Base-by-base conservation (phyloP, 768 basidiomycete species). In the Rhodosporidiobolus sp. region DNA sequence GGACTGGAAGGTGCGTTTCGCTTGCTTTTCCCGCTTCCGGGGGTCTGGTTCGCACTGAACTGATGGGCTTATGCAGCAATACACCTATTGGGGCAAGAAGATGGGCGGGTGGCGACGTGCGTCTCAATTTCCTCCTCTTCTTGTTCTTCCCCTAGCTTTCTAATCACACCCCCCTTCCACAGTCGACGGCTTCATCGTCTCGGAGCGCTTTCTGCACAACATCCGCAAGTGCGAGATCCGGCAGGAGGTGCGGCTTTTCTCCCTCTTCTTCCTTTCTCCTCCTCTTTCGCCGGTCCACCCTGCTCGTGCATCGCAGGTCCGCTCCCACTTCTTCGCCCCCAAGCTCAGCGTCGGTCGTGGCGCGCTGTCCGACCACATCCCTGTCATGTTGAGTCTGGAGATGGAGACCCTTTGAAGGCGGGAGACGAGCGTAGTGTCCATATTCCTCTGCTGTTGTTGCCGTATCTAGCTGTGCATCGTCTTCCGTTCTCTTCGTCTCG, bases 151-250 rank as follows among this genome's bases (percentile, higher is more conserved):
- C 17, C 45, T 16, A 12, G 19, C 12, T 9, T 28, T n/a, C 28
- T 28, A 7, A 3, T 32, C 1, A 28, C 28, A 2, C 14, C 19
- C 17, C 12, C 24, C 92, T 90, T 91, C 84, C 90, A 75, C 82
- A 50, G 54, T 94, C 35, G 92, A 94, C 79, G 89, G 89, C 84
- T 91, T 74, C 50, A 66, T 74, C 54, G 28, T 79, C 87, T 93
- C 35, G 72, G 86, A 91, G 79, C 85, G 88, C 52, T 83, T 93
- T 48, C 81, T 81, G 20, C 85, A 86, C 38, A 83, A 84, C 35
- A 88, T 88, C 55, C 88, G 88, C 82, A 85, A 86, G 87, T 93
- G 92, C 79, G 90, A 91, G 81, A 93, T 93, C 67, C 84, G 92
- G 55, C 86, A 86, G 72, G 90, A 92, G 78, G 89, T 91, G 34